Evolutionary conservation across 352 stramenopile species (phyloP), one percentile per base, ranked within the genome.

Genomic region (Pythium monospermum): DNA sequence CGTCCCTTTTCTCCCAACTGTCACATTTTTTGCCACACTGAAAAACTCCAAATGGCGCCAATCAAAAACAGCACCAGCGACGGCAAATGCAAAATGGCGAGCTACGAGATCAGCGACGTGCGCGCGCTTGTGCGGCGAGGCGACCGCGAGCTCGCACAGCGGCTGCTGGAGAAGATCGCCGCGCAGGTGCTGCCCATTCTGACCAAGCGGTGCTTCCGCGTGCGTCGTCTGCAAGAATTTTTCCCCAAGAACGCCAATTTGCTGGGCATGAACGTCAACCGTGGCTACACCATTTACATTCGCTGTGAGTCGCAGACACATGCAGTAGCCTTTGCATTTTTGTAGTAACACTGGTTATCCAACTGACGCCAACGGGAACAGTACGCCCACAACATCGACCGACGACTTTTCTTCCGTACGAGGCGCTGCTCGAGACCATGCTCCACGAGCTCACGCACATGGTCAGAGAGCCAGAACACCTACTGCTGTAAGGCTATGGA

Each of bases 251-350:
- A 86, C 48, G 30, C 56, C 19, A 57, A 66, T 1, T 38, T 91
- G 44, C 72, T 89, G 15, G 80, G 80, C 45, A 89, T 91, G 76
- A 91, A 91, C 61, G 73, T 88, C 51, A 91, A 91, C 53, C 61
- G 64, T 6, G 80, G 80, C 26, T 59, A 51, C 35, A 86, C 76
- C 42, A 89, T 91, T 56, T 85, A 86, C 66, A 61, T 91, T 10
- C 76, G 78, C 18, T 44, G 76, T 85, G 56, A 19, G 69, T 52
- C 1, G 1, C 15, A n/a, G n/a, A n/a, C n/a, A n/a, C n/a, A n/a
- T n/a, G n/a, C n/a, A n/a, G n/a, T n/a, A n/a, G n/a, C n/a, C n/a
- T n/a, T n/a, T n/a, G n/a, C n/a, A n/a, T n/a, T n/a, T n/a, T n/a
- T n/a, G n/a, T n/a, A n/a, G n/a, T n/a, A n/a, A n/a, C n/a, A n/a